Percentiles rank a stretch among this genome's conserved stretches.
Evolutionary conservation across 2,329 filamentous ascomycete genomes (phyloP).

Genomic region (Penicillium italicum): DNA sequence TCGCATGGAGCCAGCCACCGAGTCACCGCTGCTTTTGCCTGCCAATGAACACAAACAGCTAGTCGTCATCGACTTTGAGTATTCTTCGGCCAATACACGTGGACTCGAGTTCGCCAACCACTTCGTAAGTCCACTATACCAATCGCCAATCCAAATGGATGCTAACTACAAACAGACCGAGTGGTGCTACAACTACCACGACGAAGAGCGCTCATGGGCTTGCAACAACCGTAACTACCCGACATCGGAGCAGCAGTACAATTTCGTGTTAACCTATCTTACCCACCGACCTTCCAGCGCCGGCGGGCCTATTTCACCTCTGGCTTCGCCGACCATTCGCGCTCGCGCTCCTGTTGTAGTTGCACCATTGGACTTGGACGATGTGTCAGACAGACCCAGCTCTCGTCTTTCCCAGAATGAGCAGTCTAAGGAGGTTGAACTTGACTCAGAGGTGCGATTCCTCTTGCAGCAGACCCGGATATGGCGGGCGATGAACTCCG

Average conservation of each 20-base stretch:
- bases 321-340: constrained; percentile 47
- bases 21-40: constrained; percentile 82
- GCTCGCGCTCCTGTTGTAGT: constrained; percentile 51
- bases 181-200: constrained; percentile 98
- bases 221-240: constrained; percentile 73
- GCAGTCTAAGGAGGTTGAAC: constrained; percentile 57
- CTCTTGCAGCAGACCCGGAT: constrained; percentile 74
- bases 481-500: constrained; percentile 85
- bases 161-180: constrained; percentile 57
- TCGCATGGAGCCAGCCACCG: constrained; percentile 63
- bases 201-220: constrained; percentile 59
- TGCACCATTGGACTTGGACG: constrained; percentile 75
- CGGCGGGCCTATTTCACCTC: constrained; percentile 24
- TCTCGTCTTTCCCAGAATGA: constrained; percentile 58
- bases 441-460: constrained; percentile 64
- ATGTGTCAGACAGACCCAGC: constrained; percentile 51
- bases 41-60: constrained; percentile 94
- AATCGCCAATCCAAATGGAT: background rate
- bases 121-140: constrained; percentile 57
- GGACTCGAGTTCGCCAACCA: constrained; percentile 96
- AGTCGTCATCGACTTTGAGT: constrained; percentile 97
- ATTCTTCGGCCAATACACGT: constrained; percentile 80
- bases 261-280: constrained; percentile 83
- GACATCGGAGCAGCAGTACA: constrained; percentile 71
- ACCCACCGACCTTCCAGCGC: constrained; percentile 64